Evolutionary conservation across 2,329 filamentous ascomycete genomes (phyloP).

Genomic region (Davidsoniella eucalypti): DNA sequence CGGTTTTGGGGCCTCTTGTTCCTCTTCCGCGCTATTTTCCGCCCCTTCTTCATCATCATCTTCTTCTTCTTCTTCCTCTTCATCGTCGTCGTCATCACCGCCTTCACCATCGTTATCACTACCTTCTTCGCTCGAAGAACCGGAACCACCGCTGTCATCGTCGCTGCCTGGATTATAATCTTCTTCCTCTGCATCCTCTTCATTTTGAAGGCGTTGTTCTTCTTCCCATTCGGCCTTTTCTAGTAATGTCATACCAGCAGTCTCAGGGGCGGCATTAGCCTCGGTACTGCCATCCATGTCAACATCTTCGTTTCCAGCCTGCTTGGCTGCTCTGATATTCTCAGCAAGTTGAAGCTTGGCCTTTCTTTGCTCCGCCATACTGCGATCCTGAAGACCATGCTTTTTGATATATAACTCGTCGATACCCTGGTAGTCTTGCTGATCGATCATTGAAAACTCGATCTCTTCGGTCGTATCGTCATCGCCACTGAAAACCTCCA

Average conservation of each 20-base stretch:
- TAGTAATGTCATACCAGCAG: conserved; percentile 29
- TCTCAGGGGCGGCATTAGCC: conserved; percentile 20
- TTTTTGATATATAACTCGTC: conserved; percentile 44
- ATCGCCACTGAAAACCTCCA: conserved; percentile 37
- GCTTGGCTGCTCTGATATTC: conserved; percentile 34
- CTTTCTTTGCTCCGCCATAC: conserved; percentile 51
- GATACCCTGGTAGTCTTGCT: conserved; percentile 49
- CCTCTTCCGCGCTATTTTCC: neutral
- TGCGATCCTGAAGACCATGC: conserved; percentile 46
- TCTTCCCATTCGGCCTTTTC: conserved; percentile 33
- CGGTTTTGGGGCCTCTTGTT: neutral
- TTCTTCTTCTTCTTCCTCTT: conserved; percentile 16
- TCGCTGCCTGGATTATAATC: conserved; percentile 46
- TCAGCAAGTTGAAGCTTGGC: conserved; percentile 46
- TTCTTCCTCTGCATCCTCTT: conserved; percentile 48
- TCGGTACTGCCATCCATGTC: conserved; percentile 23
- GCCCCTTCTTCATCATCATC: neutral
- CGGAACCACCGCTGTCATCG: conserved; percentile 36
- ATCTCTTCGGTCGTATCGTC: conserved; percentile 37
- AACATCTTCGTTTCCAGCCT: conserved; percentile 20
- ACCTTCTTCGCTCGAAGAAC: conserved; percentile 26
- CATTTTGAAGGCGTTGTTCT: conserved; percentile 38
- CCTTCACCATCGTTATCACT: conserved; percentile 25
- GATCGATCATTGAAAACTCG: conserved; percentile 54
- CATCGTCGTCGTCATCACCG: conserved; percentile 21